These are phyloP conservation scores for Penicillium longicatenatum DNA, from an alignment of 495 filamentous ascomycete genomes.

Conservation along the genomic window DNA sequence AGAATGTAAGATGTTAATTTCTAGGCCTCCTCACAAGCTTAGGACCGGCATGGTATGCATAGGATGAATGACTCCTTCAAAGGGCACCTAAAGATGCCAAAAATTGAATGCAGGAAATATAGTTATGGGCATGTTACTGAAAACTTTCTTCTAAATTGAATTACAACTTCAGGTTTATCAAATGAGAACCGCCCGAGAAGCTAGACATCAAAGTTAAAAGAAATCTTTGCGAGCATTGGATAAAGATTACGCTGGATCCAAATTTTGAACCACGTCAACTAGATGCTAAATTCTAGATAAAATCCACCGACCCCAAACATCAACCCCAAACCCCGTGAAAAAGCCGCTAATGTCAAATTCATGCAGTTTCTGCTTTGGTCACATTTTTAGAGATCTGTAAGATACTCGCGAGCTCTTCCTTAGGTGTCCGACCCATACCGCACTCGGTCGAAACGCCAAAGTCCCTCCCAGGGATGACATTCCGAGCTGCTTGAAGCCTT, in stretches of 20 bases:
- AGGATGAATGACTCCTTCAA: too few relatives aligned
- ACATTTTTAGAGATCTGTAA: conserved; percentile 10
- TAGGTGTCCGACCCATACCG: conserved; percentile 42
- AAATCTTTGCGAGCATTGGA: neutral
- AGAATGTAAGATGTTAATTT: too few relatives aligned
- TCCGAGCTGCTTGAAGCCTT: conserved; percentile 37
- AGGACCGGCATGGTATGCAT: too few relatives aligned
- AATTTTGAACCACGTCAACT: neutral
- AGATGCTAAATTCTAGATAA: neutral
- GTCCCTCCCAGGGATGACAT: neutral
- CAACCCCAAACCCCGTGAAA: neutral
- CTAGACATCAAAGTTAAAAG: neutral
- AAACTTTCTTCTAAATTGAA: neutral
- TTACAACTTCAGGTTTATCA: neutral
- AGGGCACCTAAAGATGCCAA: too few relatives aligned
- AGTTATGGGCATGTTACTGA: neutral
- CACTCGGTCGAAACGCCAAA: conserved; percentile 49
- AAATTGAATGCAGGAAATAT: too few relatives aligned
- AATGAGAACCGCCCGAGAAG: neutral
- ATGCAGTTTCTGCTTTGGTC: neutral
- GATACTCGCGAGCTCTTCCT: conserved; percentile 38
- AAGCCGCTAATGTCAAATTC: neutral
- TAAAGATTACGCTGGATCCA: neutral
- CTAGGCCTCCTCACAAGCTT: too few relatives aligned
- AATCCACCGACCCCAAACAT: neutral